These are phyloP conservation scores for Botrytis elliptica DNA, from an alignment of 2,329 filamentous ascomycete species.

Conservation along the genomic window DNA sequence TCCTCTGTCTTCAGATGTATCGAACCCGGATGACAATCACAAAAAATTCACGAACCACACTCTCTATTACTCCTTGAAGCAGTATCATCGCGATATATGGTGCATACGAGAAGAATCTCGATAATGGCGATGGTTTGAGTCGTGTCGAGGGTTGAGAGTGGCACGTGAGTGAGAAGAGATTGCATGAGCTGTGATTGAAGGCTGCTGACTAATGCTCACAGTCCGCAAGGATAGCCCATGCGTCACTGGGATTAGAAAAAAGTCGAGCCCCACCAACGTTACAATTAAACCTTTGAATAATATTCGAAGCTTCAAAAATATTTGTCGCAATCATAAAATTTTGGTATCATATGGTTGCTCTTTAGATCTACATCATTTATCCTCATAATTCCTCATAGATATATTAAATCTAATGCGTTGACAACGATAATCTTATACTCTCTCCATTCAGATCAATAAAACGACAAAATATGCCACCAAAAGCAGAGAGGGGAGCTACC, in stretches of 20 bases:
- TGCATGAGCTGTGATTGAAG: background rate
- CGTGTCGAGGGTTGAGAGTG: background rate
- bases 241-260: background rate
- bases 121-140: background rate
- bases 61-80: background rate
- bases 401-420: background rate
- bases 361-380: background rate
- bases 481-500: conserved; percentile 27
- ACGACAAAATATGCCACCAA: conserved; percentile 33
- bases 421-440: background rate
- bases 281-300: background rate
- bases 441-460: background rate
- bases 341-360: background rate
- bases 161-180: background rate
- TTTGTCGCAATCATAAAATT: conserved; percentile 9
- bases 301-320: conserved; percentile 10
- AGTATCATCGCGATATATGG: background rate
- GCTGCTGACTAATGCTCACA: background rate
- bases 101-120: background rate
- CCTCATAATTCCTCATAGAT: background rate
- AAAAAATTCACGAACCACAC: too few species aligned
- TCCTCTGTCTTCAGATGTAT: background rate
- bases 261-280: background rate
- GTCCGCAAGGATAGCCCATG: background rate
- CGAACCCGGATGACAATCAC: too few species aligned